A percentile compares a stretch with the other conserved stretches of the same genome.
Conservation (phyloP, 768 basidiomycete species). For the Tulasnella sp. region DNA sequence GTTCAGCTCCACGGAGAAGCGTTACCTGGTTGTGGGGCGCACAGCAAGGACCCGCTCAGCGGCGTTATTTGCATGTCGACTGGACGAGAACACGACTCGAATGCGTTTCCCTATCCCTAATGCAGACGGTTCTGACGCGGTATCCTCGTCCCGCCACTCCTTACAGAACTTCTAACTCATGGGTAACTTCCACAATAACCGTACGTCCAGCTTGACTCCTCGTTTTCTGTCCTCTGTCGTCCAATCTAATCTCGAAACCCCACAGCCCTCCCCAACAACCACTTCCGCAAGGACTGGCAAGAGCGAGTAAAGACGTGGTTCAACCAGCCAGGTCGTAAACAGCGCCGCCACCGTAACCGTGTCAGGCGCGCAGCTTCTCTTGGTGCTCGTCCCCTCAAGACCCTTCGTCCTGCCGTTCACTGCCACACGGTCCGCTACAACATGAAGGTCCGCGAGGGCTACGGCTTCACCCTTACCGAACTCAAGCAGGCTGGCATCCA, state of each 20-base stretch:
- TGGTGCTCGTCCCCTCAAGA: constrained; percentile 83
- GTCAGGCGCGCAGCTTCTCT: constrained; percentile 83
- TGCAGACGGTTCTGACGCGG: constrained; percentile 7
- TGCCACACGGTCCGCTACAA: constrained; percentile 97
- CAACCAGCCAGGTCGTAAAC: constrained; percentile 97
- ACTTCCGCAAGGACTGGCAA: constrained; percentile 99
- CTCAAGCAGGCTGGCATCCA: constrained; percentile 94
- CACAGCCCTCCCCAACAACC: constrained; percentile 77
- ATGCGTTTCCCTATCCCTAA: constrained; percentile 4
- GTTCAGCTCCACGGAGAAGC: not conserved
- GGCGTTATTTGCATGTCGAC: constrained; percentile 1
- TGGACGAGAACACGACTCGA: constrained; percentile 4
- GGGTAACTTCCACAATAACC: constrained; percentile 19
- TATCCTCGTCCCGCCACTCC: not conserved
- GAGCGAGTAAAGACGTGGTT: constrained; percentile 95
- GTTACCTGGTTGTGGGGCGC: not conserved
- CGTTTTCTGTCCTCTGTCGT: not conserved
- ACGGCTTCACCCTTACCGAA: constrained; percentile 91
- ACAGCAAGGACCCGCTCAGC: not conserved
- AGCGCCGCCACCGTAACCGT: constrained; percentile 87
- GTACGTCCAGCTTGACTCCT: constrained; percentile 4
- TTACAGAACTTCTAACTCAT: constrained; percentile 3
- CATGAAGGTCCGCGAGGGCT: constrained; percentile 91
- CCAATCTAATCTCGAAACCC: not conserved
- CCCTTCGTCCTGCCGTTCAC: constrained; percentile 95